A percentile compares a stretch with the other conserved stretches of the same genome.
Evolutionary conservation across 2,329 filamentous ascomycete genomes (phyloP).

Genomic region (Zymoseptoria pseudotritici): DNA sequence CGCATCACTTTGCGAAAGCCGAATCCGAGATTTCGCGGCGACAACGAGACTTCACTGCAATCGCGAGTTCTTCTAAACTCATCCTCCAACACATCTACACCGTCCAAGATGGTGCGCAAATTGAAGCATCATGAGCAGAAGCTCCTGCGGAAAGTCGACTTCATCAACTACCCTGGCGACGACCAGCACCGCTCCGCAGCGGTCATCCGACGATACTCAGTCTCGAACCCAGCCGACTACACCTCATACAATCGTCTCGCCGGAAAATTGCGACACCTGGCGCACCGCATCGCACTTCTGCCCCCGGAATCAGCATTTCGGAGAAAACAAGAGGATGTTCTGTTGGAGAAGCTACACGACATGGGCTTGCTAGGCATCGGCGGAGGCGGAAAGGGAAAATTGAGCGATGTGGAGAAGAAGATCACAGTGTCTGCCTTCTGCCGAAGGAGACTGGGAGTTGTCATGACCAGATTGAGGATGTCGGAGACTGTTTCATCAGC

Average conservation of each 20-base stretch:
- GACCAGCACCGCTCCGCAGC: slow-evolving; percentile 74
- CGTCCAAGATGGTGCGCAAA: slow-evolving; percentile 73
- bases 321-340: slow-evolving; percentile 73
- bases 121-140: slow-evolving; percentile 96
- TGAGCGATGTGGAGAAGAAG: slow-evolving; percentile 69
- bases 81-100: neutral
- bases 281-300: slow-evolving; percentile 77
- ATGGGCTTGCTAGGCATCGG: slow-evolving; percentile 77
- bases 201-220: slow-evolving; percentile 78
- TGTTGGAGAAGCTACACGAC: slow-evolving; percentile 86
- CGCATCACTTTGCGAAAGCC: neutral
- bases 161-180: slow-evolving; percentile 78
- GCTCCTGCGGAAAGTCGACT: slow-evolving; percentile 86
- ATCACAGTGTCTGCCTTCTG: slow-evolving; percentile 87
- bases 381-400: slow-evolving; percentile 54
- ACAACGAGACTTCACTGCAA: neutral
- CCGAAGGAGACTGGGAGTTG: slow-evolving; percentile 71
- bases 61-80: neutral
- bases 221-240: slow-evolving; percentile 85
- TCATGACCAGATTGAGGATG: slow-evolving; percentile 89
- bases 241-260: slow-evolving; percentile 41
- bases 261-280: slow-evolving; percentile 75
- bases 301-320: slow-evolving; percentile 71
- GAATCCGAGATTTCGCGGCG: neutral
- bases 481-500: slow-evolving; percentile 76